These are phyloP conservation scores for Diacronema lutheri DNA, from an alignment of 78 protist species.

Conservation along the genomic window DNA sequence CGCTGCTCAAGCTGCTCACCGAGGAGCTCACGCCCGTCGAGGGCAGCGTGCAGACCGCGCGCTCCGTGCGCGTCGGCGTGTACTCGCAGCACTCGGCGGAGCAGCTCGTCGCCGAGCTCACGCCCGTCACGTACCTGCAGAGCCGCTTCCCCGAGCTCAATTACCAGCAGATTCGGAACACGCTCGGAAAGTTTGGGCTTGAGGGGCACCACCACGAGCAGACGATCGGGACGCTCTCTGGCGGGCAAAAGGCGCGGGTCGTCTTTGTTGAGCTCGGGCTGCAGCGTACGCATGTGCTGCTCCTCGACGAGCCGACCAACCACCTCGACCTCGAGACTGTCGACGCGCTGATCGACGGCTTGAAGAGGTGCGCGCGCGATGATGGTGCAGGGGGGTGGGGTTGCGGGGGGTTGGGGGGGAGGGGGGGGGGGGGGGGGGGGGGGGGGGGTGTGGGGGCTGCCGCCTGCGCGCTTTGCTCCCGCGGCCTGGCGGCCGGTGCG, in stretches of 20 bases:
- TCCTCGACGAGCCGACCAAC: constrained; percentile 96
- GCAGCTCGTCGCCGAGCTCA: constrained; percentile 41
- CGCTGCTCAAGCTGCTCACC: constrained; percentile 86
- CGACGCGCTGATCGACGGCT: constrained; percentile 46
- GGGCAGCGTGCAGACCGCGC: constrained; percentile 51
- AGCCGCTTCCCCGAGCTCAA: not conserved
- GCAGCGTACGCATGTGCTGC: constrained; percentile 82
- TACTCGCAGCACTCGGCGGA: constrained; percentile 55
- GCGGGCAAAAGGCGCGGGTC: constrained; percentile 74
- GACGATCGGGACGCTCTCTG: constrained; percentile 37
- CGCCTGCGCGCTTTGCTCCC: too few relatives aligned
- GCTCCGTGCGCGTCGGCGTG: constrained; percentile 68
- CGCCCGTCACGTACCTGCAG: constrained; percentile 63
- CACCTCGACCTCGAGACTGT: constrained; percentile 82
- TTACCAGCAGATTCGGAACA: constrained; percentile 55
- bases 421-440: too few relatives aligned
- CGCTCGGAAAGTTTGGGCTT: constrained; percentile 74
- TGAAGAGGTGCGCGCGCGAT: not conserved
- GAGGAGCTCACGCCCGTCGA: constrained; percentile 75
- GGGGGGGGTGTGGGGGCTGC: too few relatives aligned
- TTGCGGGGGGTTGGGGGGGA: too few relatives aligned
- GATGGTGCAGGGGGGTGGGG: too few relatives aligned
- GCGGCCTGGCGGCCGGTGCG: too few relatives aligned
- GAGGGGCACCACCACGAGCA: constrained; percentile 58
- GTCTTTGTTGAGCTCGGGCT: constrained; percentile 53